Evolutionary conservation across 305 asterid genomes (phyloP), one percentile per base, ranked within the genome.

Genomic region (Withania somnifera): DNA sequence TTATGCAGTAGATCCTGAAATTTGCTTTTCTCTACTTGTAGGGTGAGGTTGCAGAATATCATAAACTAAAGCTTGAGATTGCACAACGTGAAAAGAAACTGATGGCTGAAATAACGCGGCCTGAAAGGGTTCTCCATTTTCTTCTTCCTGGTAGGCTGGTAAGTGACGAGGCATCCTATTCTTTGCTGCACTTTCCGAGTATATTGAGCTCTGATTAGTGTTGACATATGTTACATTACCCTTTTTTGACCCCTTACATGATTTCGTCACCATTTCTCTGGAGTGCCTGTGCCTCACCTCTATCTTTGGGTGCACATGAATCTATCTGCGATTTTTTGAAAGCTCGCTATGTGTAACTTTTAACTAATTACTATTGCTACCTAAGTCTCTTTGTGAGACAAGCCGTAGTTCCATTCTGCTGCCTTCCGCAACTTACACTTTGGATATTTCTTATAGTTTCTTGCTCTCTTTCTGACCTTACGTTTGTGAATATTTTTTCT

Each of bases 81-180:
- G 91, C 91, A 47, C 88, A 88, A 84, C 89, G 90, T 83, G 99
- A 95, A 86, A 95, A 90, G 90, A 95, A 89, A 85, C 83, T 94
- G 93, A 95, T 95, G 99, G 90, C 90, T 36, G 96, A 91, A 88
- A 94, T 94, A 86, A 93, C 94, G 24, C 89, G 89, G 81, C 97
- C 99, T 71, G 98, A 94, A 87, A 89, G 91, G 88, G 88, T 94
- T 85, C 95, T 95, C 86, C 90, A 93, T 79, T 93, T 89, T 84
- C 97, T 95, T 85, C 90, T 85, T 78, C 97, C 99, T 81, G 98
- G 98, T 71, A 91, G 98, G 86, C 97, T 95, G 98, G 98, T 94
- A 89, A 40, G 95, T 89, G 36, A 50, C n/a, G 30, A 69, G 77
- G 54, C 40, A 76, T 76, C 53, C 54, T 34, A 56, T 78, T 54